phyloP scores from a whole-genome alignment of 2,329 filamentous ascomycete species.

The Tolypocladium ophioglossoides region DNA sequence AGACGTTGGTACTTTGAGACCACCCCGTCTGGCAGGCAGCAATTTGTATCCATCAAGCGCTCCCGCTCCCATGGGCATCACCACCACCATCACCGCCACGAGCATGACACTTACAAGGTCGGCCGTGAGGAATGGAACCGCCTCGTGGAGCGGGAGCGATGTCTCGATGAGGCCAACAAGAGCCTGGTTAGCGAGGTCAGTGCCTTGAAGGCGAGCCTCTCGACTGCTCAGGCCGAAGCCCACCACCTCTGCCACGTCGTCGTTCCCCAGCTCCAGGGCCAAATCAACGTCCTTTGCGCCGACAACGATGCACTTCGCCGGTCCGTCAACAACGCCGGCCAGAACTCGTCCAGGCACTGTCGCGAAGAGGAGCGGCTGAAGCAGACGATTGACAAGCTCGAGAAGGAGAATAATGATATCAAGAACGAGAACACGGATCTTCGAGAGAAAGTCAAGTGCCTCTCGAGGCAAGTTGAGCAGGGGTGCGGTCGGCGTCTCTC shows the following conservation, averaged over 20 bases:
- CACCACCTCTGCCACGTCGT: conserved; percentile 20
- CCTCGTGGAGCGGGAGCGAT: conserved; percentile 24
- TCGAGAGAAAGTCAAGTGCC: conserved; percentile 19
- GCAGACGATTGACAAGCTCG: conserved; percentile 20
- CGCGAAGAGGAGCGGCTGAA: conserved; percentile 21
- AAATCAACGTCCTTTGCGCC: conserved; percentile 22
- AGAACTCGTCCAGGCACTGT: conserved; percentile 17
- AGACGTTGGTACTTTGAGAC: conserved; percentile 26
- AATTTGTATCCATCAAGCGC: conserved; percentile 28
- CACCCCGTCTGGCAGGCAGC: conserved; percentile 19
- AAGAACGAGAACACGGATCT: conserved; percentile 25
- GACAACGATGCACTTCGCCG: conserved; percentile 30
- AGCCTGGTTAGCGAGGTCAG: conserved; percentile 20
- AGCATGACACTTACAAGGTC: conserved; percentile 24
- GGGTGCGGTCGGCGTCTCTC: conserved; percentile 19
- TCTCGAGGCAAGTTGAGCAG: conserved; percentile 22
- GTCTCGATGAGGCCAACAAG: conserved; percentile 23
- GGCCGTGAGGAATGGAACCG: conserved; percentile 25
- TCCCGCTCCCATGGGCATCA: conserved; percentile 24
- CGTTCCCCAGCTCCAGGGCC: conserved; percentile 25
- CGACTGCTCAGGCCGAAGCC: conserved; percentile 22
- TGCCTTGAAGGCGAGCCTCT: conserved; percentile 23
- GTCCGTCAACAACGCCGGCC: conserved; percentile 22
- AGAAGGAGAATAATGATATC: conserved; percentile 22
- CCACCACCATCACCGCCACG: conserved; percentile 18